phyloP scores from a whole-genome alignment of 306 rosid genomes.

The Glycine latifolia region DNA sequence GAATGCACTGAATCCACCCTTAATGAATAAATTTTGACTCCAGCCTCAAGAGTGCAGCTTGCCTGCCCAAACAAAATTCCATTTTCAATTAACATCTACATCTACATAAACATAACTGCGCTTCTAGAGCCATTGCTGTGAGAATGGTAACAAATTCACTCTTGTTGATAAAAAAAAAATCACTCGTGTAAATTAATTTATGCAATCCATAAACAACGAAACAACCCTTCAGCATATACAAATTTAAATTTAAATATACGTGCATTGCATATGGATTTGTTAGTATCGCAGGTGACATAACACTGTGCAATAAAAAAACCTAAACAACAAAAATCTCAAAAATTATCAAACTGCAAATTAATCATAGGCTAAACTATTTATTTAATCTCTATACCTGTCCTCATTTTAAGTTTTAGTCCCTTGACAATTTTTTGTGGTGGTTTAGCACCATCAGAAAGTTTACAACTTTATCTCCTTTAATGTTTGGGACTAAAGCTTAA shows the following conservation, averaged over 20 bases:
- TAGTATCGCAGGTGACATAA: slow-evolving; percentile 3
- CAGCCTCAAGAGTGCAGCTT: slow-evolving; percentile 98
- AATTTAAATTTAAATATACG: not conserved
- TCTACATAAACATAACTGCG: slow-evolving; percentile 1
- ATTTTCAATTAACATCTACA: slow-evolving; percentile 1
- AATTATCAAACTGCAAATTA: slow-evolving; percentile 27
- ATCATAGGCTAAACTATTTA: too few relatives aligned
- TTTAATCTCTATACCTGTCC: too few relatives aligned
- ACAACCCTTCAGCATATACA: not conserved
- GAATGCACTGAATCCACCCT: slow-evolving; percentile 97
- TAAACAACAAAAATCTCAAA: not conserved
- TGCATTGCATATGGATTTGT: not conserved
- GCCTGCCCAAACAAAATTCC: slow-evolving; percentile 62
- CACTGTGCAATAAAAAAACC: not conserved
- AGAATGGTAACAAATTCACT: not conserved
- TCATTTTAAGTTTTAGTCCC: too few relatives aligned
- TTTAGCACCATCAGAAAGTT: too few relatives aligned
- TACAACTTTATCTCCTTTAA: too few relatives aligned
- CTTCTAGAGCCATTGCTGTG: not conserved
- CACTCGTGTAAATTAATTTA: not conserved
- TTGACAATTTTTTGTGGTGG: too few relatives aligned
- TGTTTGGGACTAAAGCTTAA: too few relatives aligned
- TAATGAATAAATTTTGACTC: slow-evolving; percentile 87
- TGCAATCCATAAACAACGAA: slow-evolving; percentile 35
- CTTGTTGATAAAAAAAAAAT: not conserved